Base-by-base conservation (phyloP, 1,139 yeast genomes). In the Scheffersomyces cryptocercus region DNA sequence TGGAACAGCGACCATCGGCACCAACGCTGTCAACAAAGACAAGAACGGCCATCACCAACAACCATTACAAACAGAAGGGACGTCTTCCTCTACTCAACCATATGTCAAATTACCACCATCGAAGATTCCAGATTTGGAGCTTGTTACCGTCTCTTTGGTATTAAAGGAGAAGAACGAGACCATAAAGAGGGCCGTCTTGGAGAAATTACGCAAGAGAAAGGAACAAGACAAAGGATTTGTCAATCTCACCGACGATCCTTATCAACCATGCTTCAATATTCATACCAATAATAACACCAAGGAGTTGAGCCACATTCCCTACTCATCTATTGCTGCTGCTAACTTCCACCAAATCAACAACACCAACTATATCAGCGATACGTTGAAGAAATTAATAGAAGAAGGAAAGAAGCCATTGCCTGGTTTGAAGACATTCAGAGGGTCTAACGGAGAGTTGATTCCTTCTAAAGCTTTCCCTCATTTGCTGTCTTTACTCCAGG, bases 41-140 rank as follows among this genome's bases (percentile, higher is more conserved):
- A 57, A 55, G 40, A 38, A 40, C 20, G 55, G 46, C 37, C 54
- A 45, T 36, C 55, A 45, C 12, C 56, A 53, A 31, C 55, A 49
- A 45, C 41, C 34, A 43, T 41, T 43, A 41, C 59, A 52, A 39
- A 61, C 60, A 35, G 63, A 58, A 28, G 52, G 42, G 37, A 47
- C 66, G 12, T 57, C 73, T 8, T 62, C 75, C 5, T 64, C 76
- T 3, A 76, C 77, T 39, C 96, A 87, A 58, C 91, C 95, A 8
- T 88, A 88, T 67, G 95, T 88, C 56, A 86, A 88, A 53, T 68
- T 89, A 36, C 95, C 97, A 9, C 86, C 95, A 28, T 86, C 96
- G 2, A 88, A 90, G 67, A 87, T 91, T 54, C 97, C 98, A 10
- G 97, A 91, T 65, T 79, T 91, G 79, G 96, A 89, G 42, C 74